A percentile compares a stretch with the other conserved stretches of the same genome.
Evolutionary conservation across 2,329 filamentous ascomycete genomes (phyloP).

Genomic region (Trichoderma asperellum): DNA sequence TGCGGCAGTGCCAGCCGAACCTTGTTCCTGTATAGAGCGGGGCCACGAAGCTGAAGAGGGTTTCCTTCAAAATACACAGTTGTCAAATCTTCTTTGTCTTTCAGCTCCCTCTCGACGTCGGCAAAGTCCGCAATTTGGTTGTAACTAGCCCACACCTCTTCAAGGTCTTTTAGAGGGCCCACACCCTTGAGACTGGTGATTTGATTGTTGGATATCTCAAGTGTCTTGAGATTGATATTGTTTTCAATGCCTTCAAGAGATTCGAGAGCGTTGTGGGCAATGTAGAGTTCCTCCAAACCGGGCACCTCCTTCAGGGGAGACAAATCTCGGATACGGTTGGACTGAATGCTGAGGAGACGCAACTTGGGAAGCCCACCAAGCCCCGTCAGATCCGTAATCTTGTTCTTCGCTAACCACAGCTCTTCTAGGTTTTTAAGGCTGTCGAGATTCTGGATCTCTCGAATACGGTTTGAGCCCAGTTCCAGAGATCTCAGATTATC

Average conservation of each 20-base stretch:
- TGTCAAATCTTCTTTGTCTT: slow-evolving; percentile 75
- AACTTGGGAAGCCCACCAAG: slow-evolving; percentile 77
- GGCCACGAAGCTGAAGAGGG: slow-evolving; percentile 76
- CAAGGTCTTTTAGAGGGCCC: slow-evolving; percentile 68
- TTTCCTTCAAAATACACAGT: slow-evolving; percentile 98
- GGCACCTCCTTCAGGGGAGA: slow-evolving; percentile 73
- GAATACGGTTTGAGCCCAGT: slow-evolving; percentile 87
- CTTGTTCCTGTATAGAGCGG: slow-evolving; percentile 94
- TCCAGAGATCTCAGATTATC: slow-evolving; percentile 80
- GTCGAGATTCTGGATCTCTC: slow-evolving; percentile 85
- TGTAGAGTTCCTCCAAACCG: slow-evolving; percentile 88
- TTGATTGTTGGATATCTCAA: slow-evolving; percentile 90
- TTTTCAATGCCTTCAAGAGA: slow-evolving; percentile 73
- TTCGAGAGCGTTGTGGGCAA: slow-evolving; percentile 90
- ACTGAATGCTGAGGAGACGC: slow-evolving; percentile 89
- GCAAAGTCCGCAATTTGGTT: slow-evolving; percentile 79
- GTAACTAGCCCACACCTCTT: slow-evolving; percentile 94
- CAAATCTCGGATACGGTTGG: slow-evolving; percentile 84
- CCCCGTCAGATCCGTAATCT: slow-evolving; percentile 81
- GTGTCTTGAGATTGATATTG: slow-evolving; percentile 69
- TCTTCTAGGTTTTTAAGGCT: slow-evolving; percentile 77
- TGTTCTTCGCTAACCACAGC: slow-evolving; percentile 95
- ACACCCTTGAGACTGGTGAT: slow-evolving; percentile 76
- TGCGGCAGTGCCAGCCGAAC: slow-evolving; percentile 84
- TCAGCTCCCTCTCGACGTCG: slow-evolving; percentile 78